phyloP scores from a whole-genome alignment of 768 basidiomycete genomes.

The Mycena leptocephala region DNA sequence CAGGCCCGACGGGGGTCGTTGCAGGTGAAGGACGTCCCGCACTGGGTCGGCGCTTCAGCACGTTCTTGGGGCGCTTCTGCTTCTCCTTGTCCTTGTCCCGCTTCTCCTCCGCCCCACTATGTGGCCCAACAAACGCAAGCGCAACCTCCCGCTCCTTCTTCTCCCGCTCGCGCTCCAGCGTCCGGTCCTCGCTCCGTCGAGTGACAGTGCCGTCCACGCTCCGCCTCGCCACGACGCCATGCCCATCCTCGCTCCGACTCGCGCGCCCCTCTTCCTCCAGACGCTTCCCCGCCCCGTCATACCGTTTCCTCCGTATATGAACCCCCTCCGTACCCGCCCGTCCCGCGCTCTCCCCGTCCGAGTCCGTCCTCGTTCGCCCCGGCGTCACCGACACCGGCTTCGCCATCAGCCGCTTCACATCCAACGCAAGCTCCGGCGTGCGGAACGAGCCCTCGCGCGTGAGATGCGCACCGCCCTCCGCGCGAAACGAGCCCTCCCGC shows the following conservation, averaged over 20 bases:
- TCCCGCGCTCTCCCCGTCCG: constrained; percentile 4
- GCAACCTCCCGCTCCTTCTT: constrained; percentile 38
- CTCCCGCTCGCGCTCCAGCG: constrained; percentile 43
- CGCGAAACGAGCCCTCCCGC: constrained; percentile 25
- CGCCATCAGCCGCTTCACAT: constrained; percentile 33
- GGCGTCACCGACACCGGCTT: constrained; percentile 27
- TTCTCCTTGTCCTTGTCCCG: constrained; percentile 49
- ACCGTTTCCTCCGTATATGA: constrained; percentile 18
- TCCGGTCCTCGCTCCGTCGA: constrained; percentile 11
- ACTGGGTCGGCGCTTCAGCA: constrained; percentile 37
- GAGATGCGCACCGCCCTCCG: neutral
- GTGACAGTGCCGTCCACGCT: constrained; percentile 4
- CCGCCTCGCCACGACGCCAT: no score
- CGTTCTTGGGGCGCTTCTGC: constrained; percentile 45
- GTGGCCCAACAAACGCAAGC: constrained; percentile 16
- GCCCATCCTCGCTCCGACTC: no score
- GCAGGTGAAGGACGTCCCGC: constrained; percentile 9
- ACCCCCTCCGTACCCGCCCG: neutral
- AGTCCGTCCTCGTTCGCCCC: constrained; percentile 3
- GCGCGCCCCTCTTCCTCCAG: constrained; percentile 11
- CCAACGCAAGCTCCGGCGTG: constrained; percentile 32
- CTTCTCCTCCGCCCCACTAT: constrained; percentile 35
- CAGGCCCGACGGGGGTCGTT: neutral
- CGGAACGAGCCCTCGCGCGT: constrained; percentile 28
- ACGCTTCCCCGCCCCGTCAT: constrained; percentile 16